Evolutionary conservation across 1,284 basidiomycete species (phyloP), one percentile per base, ranked within the genome.

Genomic region (Rhodotorula glutinis): DNA sequence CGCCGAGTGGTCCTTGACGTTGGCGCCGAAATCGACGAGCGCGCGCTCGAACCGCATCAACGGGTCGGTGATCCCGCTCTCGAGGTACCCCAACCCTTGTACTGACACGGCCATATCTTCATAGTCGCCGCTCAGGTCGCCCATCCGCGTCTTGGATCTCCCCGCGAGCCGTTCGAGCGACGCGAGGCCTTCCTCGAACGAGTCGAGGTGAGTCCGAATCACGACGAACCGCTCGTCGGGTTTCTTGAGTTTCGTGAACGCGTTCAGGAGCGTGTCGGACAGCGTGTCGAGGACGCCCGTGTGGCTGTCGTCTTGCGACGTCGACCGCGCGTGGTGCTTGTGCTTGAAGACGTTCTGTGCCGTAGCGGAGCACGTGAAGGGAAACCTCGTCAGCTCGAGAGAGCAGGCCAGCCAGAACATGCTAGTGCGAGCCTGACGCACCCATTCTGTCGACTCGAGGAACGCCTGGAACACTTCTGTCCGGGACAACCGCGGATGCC

Each of bases 401-500:
- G 13, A n/a, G n/a, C n/a, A n/a, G n/a, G n/a, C n/a, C n/a, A n/a
- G n/a, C n/a, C n/a, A n/a, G n/a, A n/a, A n/a, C n/a, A n/a, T n/a
- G n/a, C n/a, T n/a, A n/a, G n/a, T n/a, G n/a, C n/a, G n/a, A n/a
- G n/a, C n/a, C n/a, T n/a, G n/a, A 29, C 86, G 67, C 77, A 94
- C 93, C 95, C 95, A 99, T 91, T 99, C 94, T 49, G 89, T 89
- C 17, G 92, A 96, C 78, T 93, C 91, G 63, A 98, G 87, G 80
- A 99, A 98, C 56, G 90, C 90, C 29, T 90, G 86, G 27, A 96
- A 83, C 25, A 98, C 85, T 23, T 89, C 89, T 68, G 90, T 91
- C 52, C 95, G 84, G 77, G 96, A 92, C n/a, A 99, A 82, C 0
- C 90, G 96, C 16, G 96, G 94, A 79, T 99, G 96, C 46, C 92